Conservation (phyloP, 2,329 filamentous ascomycete genomes). For the Pyricularia sp. region DNA sequence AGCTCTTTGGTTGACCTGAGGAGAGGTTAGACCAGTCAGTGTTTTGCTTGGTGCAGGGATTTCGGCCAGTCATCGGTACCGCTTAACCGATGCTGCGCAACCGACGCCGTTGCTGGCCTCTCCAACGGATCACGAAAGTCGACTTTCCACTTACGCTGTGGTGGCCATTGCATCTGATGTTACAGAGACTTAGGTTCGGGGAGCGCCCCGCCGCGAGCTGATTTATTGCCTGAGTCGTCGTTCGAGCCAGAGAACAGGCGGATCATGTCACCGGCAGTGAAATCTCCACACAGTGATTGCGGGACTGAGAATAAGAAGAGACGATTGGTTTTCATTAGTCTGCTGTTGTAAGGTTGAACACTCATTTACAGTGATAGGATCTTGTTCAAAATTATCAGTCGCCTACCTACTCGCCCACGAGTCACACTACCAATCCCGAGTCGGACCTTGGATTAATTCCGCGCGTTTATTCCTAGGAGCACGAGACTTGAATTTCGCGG, state of each 20-base stretch:
- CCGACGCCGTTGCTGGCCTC: background rate
- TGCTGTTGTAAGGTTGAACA: background rate
- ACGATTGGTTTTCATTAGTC: background rate
- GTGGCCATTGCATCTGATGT: slow-evolving; percentile 1
- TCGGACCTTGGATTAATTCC: background rate
- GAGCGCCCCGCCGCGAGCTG: background rate
- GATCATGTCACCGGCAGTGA: background rate
- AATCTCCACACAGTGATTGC: background rate
- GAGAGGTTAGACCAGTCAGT: background rate
- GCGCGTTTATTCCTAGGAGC: background rate
- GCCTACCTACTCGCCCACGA: background rate
- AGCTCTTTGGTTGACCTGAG: slow-evolving; percentile 51
- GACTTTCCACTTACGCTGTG: slow-evolving; percentile 3
- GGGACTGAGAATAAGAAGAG: background rate
- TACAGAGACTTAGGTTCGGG: background rate
- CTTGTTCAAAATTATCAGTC: background rate
- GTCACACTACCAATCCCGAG: background rate
- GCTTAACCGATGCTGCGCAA: too few relatives aligned
- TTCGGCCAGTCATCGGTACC: background rate
- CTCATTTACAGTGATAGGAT: background rate
- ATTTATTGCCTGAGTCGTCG: slow-evolving; percentile 2
- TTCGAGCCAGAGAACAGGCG: background rate
- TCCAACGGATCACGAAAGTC: background rate
- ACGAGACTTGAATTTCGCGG: background rate
- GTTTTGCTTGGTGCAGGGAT: background rate